phyloP scores from a whole-genome alignment of 768 basidiomycete genomes.

The Boletus tylopilopsis region DNA sequence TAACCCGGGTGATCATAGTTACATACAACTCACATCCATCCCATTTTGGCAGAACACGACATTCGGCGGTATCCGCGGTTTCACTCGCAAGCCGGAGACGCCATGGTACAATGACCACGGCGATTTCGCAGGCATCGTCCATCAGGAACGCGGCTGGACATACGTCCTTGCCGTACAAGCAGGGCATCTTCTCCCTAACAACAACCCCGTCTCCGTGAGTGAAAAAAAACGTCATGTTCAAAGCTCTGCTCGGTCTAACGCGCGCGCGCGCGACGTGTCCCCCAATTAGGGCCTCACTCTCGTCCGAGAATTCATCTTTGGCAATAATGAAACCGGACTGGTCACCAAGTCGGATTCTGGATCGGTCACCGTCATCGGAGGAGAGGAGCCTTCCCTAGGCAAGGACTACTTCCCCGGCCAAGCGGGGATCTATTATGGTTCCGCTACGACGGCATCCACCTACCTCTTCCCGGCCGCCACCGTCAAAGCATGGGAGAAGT shows the following conservation, averaged over 20 bases:
- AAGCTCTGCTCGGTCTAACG: background rate
- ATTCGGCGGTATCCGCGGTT: constrained; percentile 74
- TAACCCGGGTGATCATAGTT: too few relatives aligned
- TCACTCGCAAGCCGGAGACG: constrained; percentile 64
- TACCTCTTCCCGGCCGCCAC: constrained; percentile 54
- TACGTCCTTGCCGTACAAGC: constrained; percentile 38
- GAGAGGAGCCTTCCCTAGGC: constrained; percentile 45
- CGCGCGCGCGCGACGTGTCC: too few relatives aligned
- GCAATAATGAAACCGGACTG: constrained; percentile 55
- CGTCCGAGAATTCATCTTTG: constrained; percentile 64
- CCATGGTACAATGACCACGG: constrained; percentile 61
- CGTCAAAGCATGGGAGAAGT: constrained; percentile 52
- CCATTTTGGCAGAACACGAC: constrained; percentile 58
- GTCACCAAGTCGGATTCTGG: constrained; percentile 34
- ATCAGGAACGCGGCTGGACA: constrained; percentile 66
- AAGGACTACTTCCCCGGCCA: constrained; percentile 50
- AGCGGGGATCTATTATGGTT: constrained; percentile 54
- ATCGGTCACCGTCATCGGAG: constrained; percentile 39
- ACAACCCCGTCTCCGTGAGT: constrained; percentile 44
- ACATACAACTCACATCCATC: too few relatives aligned
- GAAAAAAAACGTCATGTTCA: background rate
- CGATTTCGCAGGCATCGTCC: constrained; percentile 62
- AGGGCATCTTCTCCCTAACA: constrained; percentile 39
- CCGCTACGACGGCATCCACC: constrained; percentile 46
- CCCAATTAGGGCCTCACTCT: constrained; percentile 52